Conservation (phyloP, 305 asterid species). For the Rubia peregrina region DNA sequence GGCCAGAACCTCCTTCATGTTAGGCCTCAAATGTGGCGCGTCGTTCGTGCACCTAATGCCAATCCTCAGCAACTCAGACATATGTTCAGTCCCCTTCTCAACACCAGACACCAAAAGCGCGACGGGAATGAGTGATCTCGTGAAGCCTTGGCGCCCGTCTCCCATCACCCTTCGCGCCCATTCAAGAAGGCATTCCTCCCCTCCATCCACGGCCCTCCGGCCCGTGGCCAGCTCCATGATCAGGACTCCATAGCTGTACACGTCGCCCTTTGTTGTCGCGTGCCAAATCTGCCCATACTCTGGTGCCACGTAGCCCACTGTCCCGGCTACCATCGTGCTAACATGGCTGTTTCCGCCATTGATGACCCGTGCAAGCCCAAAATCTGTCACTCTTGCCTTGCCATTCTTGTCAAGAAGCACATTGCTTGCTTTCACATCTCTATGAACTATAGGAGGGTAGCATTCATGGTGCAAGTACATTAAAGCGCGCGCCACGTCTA, state of each 20-base stretch:
- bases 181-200: constrained; percentile 81
- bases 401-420: constrained; percentile 77
- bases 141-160: constrained; percentile 40
- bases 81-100: constrained; percentile 63
- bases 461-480: constrained; percentile 89
- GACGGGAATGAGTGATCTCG: constrained; percentile 37
- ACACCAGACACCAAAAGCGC: constrained; percentile 60
- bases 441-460: constrained; percentile 64
- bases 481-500: constrained; percentile 74
- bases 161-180: constrained; percentile 86
- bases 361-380: constrained; percentile 81
- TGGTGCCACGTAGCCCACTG: constrained; percentile 93
- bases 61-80: constrained; percentile 57
- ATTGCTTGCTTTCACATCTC: constrained; percentile 94
- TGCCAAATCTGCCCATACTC: constrained; percentile 95
- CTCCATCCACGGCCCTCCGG: constrained; percentile 83
- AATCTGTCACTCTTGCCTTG: constrained; percentile 81
- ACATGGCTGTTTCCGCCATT: constrained; percentile 76
- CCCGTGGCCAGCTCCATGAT: constrained; percentile 91
- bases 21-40: constrained; percentile 62
- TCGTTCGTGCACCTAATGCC: constrained; percentile 86
- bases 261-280: constrained; percentile 96
- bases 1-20: constrained; percentile 75
- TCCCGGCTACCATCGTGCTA: constrained; percentile 95
- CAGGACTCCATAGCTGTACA: constrained; percentile 83